Evolutionary conservation across 129 eudicot species (phyloP).

Genomic region (Sambucus nigra): DNA sequence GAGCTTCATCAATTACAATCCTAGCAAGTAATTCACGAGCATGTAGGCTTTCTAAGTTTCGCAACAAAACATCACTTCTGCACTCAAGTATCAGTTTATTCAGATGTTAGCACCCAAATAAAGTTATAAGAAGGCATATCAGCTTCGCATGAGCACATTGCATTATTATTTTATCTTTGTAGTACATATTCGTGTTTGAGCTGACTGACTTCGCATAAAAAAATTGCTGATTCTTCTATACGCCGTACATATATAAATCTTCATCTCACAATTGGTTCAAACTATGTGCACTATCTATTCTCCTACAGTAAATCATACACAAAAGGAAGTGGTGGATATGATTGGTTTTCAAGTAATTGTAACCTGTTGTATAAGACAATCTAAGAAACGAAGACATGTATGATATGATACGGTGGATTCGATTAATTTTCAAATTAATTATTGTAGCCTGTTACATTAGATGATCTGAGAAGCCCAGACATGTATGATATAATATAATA

Average conservation of each 20-base stretch:
- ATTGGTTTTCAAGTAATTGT: too few species aligned
- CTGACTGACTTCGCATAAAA: background rate
- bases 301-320: too few species aligned
- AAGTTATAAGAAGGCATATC: background rate
- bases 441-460: too few species aligned
- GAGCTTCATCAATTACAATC: slow-evolving; percentile 98
- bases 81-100: slow-evolving; percentile 16
- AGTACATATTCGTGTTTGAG: background rate
- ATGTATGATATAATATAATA: too few species aligned
- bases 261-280: background rate
- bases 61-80: slow-evolving; percentile 86
- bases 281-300: too few species aligned
- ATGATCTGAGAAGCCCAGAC: too few species aligned
- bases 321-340: too few species aligned
- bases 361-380: too few species aligned
- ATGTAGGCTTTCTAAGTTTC: slow-evolving; percentile 74
- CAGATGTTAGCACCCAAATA: slow-evolving; percentile 11
- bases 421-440: too few species aligned
- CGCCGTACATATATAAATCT: background rate
- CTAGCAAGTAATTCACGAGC: slow-evolving; percentile 69
- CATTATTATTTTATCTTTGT: background rate
- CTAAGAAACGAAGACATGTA: too few species aligned
- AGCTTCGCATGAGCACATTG: background rate
- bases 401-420: too few species aligned
- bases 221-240: background rate